Base-by-base conservation (phyloP, 179 eudicot genomes). In the Actinidia arguta region DNA sequence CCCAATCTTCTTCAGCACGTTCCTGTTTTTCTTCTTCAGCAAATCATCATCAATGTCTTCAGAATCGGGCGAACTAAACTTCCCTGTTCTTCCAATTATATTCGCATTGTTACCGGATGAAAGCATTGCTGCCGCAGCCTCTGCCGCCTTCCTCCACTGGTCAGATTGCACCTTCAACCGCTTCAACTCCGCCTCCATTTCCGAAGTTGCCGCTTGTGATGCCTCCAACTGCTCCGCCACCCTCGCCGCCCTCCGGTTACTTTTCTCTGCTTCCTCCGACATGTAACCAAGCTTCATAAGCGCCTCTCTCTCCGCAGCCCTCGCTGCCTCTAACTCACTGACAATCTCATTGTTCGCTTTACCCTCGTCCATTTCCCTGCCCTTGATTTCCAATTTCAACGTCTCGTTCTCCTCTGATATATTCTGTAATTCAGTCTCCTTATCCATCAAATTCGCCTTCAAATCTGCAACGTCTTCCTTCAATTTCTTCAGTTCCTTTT, bases 61-160 rank as follows among this genome's bases (percentile, higher is more conserved):
- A 44, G 86, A 50, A 76, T 85, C 86, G 0, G 94, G 97, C 20
- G 94, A 92, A 54, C 85, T 78, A 25, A 85, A 72, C 78, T 89
- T 91, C 3, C 90, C 95, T 8, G 93, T 93, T 63, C 93, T 86
- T 79, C 93, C 98, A 39, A 93, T 84, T 25, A 87, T 80, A 75
- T 89, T 91, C 67, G 94, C 97, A 3, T 90, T 89, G 61, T 88
- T 84, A 3, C 90, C 92, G 0, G 90, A 85, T 1, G 97, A 92
- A n/a, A 96, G 91, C 90, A 96, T 94, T 7, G 99, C 80, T 14
- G 98, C 96, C 73, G 99, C 99, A 20, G 93, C 98, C 83, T 96
- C 99, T 36, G 99, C 99, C 24, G 99, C 99, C 81, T 96, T 96
- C 82, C 99, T 89, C 99, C 99, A 96, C 68, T 96, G 99, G 75